Evolutionary conservation across 306 rosid species (phyloP).

Genomic region (Quercus wislizeni): DNA sequence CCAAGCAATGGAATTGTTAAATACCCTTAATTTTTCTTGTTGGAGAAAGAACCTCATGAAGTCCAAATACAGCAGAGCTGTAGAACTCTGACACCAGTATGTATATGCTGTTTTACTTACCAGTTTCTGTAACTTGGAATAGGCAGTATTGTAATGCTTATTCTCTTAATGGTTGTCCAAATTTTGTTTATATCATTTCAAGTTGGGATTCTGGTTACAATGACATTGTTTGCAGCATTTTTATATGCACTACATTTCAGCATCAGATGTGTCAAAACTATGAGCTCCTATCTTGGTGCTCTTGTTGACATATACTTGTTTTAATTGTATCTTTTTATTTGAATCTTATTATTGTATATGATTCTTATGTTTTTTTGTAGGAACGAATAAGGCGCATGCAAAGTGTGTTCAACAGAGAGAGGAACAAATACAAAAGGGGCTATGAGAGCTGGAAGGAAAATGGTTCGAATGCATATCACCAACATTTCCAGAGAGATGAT

Average conservation of each 20-base stretch:
- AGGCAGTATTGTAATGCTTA: not conserved
- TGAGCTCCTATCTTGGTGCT: not conserved
- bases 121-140: no score
- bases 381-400: constrained; percentile 99
- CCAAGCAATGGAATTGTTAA: not conserved
- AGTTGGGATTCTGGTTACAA: not conserved
- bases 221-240: not conserved
- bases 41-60: no score
- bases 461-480: constrained; percentile 54
- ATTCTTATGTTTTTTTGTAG: constrained; percentile 38
- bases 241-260: not conserved
- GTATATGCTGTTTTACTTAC: no score
- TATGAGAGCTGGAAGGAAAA: constrained; percentile 88
- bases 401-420: constrained; percentile 95
- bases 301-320: not conserved
- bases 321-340: not conserved
- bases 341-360: constrained; percentile 5
- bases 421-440: constrained; percentile 67
- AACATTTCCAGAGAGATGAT: constrained; percentile 86
- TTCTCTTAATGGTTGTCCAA: not conserved
- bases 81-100: no score
- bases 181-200: not conserved
- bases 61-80: no score
- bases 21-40: no score
- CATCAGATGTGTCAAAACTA: not conserved